Conservation (phyloP, 129 eudicot species). For the Chrysanthemum lavandulifolium region DNA sequence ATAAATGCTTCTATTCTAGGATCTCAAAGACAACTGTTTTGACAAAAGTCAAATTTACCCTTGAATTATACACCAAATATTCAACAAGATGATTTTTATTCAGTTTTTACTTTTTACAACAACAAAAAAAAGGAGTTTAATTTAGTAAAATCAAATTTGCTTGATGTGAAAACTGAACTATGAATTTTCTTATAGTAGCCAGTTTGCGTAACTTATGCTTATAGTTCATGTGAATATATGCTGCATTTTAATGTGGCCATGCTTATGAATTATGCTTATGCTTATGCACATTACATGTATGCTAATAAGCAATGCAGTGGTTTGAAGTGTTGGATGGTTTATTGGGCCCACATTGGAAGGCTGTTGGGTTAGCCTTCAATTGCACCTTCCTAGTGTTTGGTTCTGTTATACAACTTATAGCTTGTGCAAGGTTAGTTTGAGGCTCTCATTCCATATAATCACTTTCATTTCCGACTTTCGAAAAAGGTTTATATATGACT, state of each 20-base stretch:
- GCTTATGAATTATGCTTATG: too few species aligned
- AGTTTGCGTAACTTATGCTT: background rate
- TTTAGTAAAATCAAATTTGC: too few species aligned
- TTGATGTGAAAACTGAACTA: too few species aligned
- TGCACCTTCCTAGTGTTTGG: slow-evolving; percentile 75
- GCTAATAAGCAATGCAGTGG: slow-evolving; percentile 45
- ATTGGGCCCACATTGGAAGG: slow-evolving; percentile 68
- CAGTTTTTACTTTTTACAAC: too few species aligned
- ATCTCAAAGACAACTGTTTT: background rate
- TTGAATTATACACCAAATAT: background rate
- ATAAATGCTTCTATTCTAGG: background rate
- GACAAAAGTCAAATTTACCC: background rate
- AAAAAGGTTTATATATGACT: slow-evolving; percentile 1
- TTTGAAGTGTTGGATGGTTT: slow-evolving; percentile 81
- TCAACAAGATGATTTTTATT: too few species aligned
- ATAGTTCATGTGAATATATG: slow-evolving; percentile 8
- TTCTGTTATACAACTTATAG: slow-evolving; percentile 81
- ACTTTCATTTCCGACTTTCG: background rate
- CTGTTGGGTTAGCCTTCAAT: slow-evolving; percentile 64
- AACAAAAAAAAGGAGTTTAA: too few species aligned
- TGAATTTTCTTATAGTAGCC: too few species aligned
- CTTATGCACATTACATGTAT: too few species aligned
- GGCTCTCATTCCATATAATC: background rate
- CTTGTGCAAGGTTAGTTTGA: slow-evolving; percentile 71
- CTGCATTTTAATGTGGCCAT: background rate